Evolutionary conservation across 164 flowering plant species (phyloP), one percentile per base, ranked within the genome.

Genomic region (Aristolochia fimbriata): DNA sequence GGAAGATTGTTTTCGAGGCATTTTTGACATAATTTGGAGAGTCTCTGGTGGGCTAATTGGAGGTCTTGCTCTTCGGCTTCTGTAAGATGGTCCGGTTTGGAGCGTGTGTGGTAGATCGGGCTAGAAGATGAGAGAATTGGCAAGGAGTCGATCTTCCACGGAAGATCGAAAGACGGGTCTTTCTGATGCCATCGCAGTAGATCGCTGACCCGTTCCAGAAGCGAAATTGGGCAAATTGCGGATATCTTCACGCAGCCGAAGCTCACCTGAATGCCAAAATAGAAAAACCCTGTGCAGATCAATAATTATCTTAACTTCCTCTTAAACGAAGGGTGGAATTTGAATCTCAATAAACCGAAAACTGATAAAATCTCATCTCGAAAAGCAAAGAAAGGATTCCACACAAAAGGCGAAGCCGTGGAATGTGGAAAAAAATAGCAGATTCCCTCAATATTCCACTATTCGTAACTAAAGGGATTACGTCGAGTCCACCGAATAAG

Each of bases 171-270:
- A 15, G 83, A 79, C 9, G 86, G 80, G 62, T 88, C 67, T 65
- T 68, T 76, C 53, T 81, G 67, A 58, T 90, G 77, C 99, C 99
- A 93, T 65, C 99, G 76, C 8, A 93, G 74, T 17, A 83, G 70
- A 65, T 87, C 88, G 43, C 97, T 89, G 10, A 83, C 78, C 57
- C 90, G 62, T 62, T 69, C 75, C 0, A 93, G 78, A 56, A 93
- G 47, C 1, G 53, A 61, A 24, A 82, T 73, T 1, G 92, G 88
- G 68, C 87, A 84, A 25, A 93, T 85, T 31, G 99, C 97, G 0
- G 96, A 80, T 33, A 93, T 75, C 75, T 90, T 93, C 65, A 77
- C 87, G 31, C 91, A 76, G 2, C 80, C 81, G 53, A 67, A 88
- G 66, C 99, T 93, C 63, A 81, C 89, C 99, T 93, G 76, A 62